A percentile compares a stretch with the other conserved stretches of the same genome.
phyloP scores from a whole-genome alignment of 768 basidiomycete genomes.

The Phaeolepiota aurea region DNA sequence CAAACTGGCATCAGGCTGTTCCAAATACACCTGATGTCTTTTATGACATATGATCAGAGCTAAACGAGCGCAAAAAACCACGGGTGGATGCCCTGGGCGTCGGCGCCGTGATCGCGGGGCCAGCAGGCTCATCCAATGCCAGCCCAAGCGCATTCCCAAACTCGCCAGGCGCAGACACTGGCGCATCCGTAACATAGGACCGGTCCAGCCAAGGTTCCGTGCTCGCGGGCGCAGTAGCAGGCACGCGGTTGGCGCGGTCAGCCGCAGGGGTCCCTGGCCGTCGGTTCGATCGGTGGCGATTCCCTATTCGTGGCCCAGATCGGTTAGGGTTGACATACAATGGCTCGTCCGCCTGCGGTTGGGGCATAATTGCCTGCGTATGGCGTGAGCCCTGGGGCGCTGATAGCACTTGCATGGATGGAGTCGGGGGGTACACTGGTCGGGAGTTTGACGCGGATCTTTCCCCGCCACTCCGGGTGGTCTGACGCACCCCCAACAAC shows the following conservation, averaged over 20 bases:
- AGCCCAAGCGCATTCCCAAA: slow-evolving; percentile 20
- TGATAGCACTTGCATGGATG: slow-evolving; percentile 1
- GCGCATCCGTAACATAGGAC: slow-evolving; percentile 7
- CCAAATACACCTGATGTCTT: background rate
- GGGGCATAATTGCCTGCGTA: slow-evolving; percentile 5
- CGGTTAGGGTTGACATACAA: background rate
- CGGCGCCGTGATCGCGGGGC: slow-evolving; percentile 20
- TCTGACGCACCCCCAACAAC: background rate
- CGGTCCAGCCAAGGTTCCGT: background rate
- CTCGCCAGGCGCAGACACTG: background rate
- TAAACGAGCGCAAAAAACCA: slow-evolving; percentile 22
- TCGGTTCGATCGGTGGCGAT: background rate
- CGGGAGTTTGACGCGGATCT: background rate
- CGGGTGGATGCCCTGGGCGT: slow-evolving; percentile 20
- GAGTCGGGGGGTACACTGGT: slow-evolving; percentile 3
- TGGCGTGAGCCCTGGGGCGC: slow-evolving; percentile 5
- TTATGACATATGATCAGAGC: slow-evolving; percentile 11
- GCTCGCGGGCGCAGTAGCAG: background rate
- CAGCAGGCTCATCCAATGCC: slow-evolving; percentile 11
- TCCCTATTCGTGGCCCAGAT: background rate
- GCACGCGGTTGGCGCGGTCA: background rate
- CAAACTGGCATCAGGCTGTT: no score
- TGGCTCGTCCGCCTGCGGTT: slow-evolving; percentile 1
- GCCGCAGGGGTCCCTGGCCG: background rate
- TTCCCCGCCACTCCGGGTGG: background rate